Evolutionary conservation across 73 alveolate species (phyloP).

Genomic region (Tetrahymena thermophila): DNA sequence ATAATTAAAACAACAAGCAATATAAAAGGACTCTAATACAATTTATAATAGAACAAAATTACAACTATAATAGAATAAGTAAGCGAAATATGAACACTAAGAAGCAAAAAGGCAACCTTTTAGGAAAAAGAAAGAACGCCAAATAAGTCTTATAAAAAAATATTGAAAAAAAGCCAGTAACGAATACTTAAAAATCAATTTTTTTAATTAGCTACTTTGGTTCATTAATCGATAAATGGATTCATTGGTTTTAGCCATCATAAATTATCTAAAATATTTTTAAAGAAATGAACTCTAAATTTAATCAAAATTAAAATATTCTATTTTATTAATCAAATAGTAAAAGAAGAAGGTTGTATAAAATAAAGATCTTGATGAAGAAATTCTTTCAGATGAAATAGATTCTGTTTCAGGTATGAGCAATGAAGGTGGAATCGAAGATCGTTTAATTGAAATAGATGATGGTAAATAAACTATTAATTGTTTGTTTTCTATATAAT

Average conservation of each 20-base stretch:
- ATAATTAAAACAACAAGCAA: background rate
- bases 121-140: background rate
- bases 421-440: background rate
- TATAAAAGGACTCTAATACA: background rate
- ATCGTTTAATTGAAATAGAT: background rate
- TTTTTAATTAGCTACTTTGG: background rate
- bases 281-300: background rate
- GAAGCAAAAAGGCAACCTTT: background rate
- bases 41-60: background rate
- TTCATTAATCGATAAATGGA: background rate
- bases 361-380: background rate
- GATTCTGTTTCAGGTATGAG: background rate
- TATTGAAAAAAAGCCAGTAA: background rate
- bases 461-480: background rate
- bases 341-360: background rate
- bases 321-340: background rate
- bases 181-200: background rate
- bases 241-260: background rate
- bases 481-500: too few relatives aligned
- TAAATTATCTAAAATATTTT: too few relatives aligned
- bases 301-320: background rate
- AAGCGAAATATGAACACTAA: background rate
- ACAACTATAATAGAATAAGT: background rate
- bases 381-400: background rate
- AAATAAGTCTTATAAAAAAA: background rate